Evolutionary conservation across 371 early-diverging fungal species (phyloP), one percentile per base, ranked within the genome.

Genomic region (Mortierella sp.): DNA sequence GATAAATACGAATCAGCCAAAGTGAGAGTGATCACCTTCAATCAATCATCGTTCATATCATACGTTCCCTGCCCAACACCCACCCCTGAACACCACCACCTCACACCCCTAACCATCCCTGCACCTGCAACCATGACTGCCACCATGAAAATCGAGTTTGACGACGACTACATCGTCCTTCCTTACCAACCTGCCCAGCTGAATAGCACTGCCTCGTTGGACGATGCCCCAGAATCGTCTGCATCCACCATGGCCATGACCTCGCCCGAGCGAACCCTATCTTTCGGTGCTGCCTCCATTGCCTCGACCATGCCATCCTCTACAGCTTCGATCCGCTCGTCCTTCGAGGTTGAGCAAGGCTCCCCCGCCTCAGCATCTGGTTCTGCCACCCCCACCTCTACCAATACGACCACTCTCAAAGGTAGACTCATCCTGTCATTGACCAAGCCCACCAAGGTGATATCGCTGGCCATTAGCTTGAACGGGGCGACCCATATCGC

Each of bases 401-500:
- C 49, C 16, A 16, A 24, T 5, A 62, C 78, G 2, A 66, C 66
- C 5, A 21, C 43, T 2, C 53, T 69, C 19, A 60, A 42, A 52
- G 78, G 78, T 21, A 52, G 48, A 0, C 21, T 78, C 18, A 54
- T 65, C 26, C 42, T 78, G 26, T 66, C 67, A 6, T 45, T 69
- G 27, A 30, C 59, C 54, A 78, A 70, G 60, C 64, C 71, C 9
- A 66, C 67, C 31, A 78, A 70, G 53, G 61, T 78, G 21, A 24
- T 60, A 14, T 78, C 78, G 16, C 50, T 78, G 16, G 67, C 63
- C 38, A 54, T 78, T 19, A 52, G 55, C 6, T 48, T 78, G 34
- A 78, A 62, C 42, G 78, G 78, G 8, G 54, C 78, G 1, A 78
- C 78, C 21, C 78, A 78, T 42, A 60, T 78, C 46, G 78, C 78